Evolutionary conservation across 768 basidiomycete genomes (phyloP).

Genomic region (Pulveroboletus frians): DNA sequence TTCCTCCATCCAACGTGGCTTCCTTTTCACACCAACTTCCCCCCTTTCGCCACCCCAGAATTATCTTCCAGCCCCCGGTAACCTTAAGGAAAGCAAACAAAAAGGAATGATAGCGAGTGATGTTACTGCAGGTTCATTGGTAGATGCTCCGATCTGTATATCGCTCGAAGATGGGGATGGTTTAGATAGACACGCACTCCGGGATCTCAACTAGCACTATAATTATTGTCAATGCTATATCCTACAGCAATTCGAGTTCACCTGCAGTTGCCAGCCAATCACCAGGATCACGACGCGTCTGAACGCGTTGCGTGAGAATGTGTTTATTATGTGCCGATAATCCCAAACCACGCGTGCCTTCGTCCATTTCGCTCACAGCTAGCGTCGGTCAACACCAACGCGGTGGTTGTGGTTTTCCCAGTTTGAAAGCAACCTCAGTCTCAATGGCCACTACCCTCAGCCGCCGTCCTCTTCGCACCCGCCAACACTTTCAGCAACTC

Average conservation of each 20-base stretch:
- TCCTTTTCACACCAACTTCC: constrained; percentile 58
- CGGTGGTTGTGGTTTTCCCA: constrained; percentile 1
- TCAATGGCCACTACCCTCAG: constrained; percentile 41
- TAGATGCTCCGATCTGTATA: constrained; percentile 6
- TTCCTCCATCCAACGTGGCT: constrained; percentile 59
- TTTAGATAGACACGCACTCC: constrained; percentile 23
- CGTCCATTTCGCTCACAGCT: background rate
- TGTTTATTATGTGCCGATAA: constrained; percentile 8
- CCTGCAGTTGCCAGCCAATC: too few relatives aligned
- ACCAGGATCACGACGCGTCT: constrained; percentile 17
- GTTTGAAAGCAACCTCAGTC: background rate
- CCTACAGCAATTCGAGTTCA: constrained; percentile 1
- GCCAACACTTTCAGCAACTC: constrained; percentile 35
- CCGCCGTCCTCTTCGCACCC: constrained; percentile 46
- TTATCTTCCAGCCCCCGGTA: constrained; percentile 26
- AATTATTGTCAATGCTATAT: constrained; percentile 1
- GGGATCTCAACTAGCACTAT: constrained; percentile 21
- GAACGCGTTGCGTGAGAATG: constrained; percentile 24
- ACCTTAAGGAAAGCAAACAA: constrained; percentile 7
- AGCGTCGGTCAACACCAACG: background rate
- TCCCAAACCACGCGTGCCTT: constrained; percentile 6
- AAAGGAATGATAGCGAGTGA: background rate
- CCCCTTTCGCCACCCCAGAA: constrained; percentile 56
- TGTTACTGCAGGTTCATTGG: background rate
- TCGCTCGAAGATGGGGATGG: constrained; percentile 11